Base-by-base conservation (phyloP, 352 stramenopile species). In the Phytophthora tubulina region DNA sequence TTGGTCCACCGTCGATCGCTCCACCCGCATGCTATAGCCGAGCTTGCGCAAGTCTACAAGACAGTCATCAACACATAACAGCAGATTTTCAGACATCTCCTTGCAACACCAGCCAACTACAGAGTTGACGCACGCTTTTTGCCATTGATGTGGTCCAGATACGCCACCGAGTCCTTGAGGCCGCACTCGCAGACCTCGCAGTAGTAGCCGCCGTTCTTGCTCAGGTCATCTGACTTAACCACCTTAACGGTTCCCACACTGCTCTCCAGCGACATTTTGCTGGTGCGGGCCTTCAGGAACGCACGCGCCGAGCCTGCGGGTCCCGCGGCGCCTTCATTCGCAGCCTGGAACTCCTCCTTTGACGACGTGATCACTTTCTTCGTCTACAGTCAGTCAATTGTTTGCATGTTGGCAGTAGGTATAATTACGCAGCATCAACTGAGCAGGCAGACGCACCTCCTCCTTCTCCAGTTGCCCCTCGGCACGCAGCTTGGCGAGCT, bases 81-180 rank as follows among this genome's bases (percentile, higher is more conserved):
- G 9, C 13, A 69, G 48, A 8, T 42, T 11, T 63, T 13, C 11
- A 54, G 6, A n/a, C 27, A 50, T 15, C 38, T 9, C 13, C 11
- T 0, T 39, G 3, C 17, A 15, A 53, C 38, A 60, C 7, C 48
- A 45, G 13, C 21, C 38, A 54, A 21, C 5, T 61, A 8, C 0
- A 44, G 1, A 3, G 21, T 44, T 4, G 5, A 90, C 88, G 60
- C 63, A 97, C 92, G 94, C 70, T 96, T 95, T 86, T 98, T 98
- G 68, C 95, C 95, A 74, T 98, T 98, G 78, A 98, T 97, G 68
- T 98, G 95, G 78, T 98, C 95, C 50, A 98, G 76, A 63, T 98
- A 98, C 61, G 91, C 92, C 49, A 97, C 88, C 51, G 90, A 97
- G 71, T 98, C 95, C 78, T 98, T 98, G 39, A 98, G 79, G 3